Base-by-base conservation (phyloP, 441 rosid species). In the Gossypium davidsonii region DNA sequence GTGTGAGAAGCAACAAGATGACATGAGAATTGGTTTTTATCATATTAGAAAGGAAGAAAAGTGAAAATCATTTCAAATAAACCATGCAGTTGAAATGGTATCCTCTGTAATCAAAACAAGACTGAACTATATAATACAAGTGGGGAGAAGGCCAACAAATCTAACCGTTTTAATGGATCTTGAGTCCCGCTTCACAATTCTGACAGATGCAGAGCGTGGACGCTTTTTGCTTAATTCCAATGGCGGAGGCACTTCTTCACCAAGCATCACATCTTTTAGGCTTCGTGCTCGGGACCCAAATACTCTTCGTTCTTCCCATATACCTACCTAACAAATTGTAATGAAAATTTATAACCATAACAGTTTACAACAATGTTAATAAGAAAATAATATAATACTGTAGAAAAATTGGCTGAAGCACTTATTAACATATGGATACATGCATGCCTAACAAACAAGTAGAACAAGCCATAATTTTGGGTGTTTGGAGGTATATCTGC, bases 281-380 rank as follows among this genome's bases (percentile, higher is more conserved):
- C 87, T 83, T 78, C 70, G 80, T 0, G 92, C 88, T 65, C 83
- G 92, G 2, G 98, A 91, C 70, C 99, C 98, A 83, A 92, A 94
- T 23, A 92, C 98, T 82, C 88, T 89, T 77, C 97, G 85, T 51
- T 94, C 97, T 82, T 89, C 96, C 98, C 98, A 91, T 83, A 91
- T 91, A 75, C 76, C 82, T 52, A 94, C 91, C 98, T 92, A 71
- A 53, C 64, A 65, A 64, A 12, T 39, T 53, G 25, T 39, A 23
- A n/a, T 39, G 42, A 73, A 28, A 63, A 21, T 53, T 25, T 39
- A 51, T 18, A 60, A 51, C 2, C 25, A 58, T 56, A 53, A 39
- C 55, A 37, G 56, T 42, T 20, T 14, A 34, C 6, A 21, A 14
- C 57, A 37, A 11, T 23, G 21, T 52, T 55, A 21, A 26, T 21